Base-by-base conservation (phyloP, 2,329 filamentous ascomycete genomes). In the Fonsecaea monophora region DNA sequence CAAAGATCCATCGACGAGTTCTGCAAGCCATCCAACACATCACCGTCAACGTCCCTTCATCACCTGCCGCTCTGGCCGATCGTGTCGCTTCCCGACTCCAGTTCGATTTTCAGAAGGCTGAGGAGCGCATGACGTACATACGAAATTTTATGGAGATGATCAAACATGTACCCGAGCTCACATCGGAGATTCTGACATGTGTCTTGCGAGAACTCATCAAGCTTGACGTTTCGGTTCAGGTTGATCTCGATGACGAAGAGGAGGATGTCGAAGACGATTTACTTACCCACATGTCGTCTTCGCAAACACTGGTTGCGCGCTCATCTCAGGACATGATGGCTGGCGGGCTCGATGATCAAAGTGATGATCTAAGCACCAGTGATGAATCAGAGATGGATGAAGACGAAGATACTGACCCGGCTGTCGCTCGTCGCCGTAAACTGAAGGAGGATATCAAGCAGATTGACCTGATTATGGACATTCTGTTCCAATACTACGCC, bases 151-250 rank as follows among this genome's bases (percentile, higher is more conserved):
- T 98, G 32, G 87, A 85, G 66, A 82, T 98, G 38, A 89, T 90
- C 61, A 84, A 88, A 57, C 97, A 97, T 75, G 87, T 90, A 1
- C 89, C 92, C 0, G 89, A 91, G 66, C 81, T 97, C 40, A 89
- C 90, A 68, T 87, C 90, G 7, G 91, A 96, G 68, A 88, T 98
- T 30, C 85, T 97, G 70, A 89, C 92, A 64, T 82, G 96, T 12
- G 90, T 98, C 56, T 90, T 93, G 50, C 91, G 94, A 72, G 89
- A 92, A 69, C 84, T 98, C 7, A 92, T 98, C 74, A 95, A 95
- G 79, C 92, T 98, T 66, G 95, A 99, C 76, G 92, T 96, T 0
- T 92, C 97, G 76, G 95, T 98, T 78, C 94, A 97, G 78, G 87
- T 94, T 58, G 94, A 98, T 74, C 82, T 98, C 74, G 93, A 98